Percentiles rank a stretch among this genome's conserved stretches.
These are phyloP conservation scores for Aspergillus sp. DNA, from an alignment of 2,329 filamentous ascomycete genomes.

Conservation along the genomic window DNA sequence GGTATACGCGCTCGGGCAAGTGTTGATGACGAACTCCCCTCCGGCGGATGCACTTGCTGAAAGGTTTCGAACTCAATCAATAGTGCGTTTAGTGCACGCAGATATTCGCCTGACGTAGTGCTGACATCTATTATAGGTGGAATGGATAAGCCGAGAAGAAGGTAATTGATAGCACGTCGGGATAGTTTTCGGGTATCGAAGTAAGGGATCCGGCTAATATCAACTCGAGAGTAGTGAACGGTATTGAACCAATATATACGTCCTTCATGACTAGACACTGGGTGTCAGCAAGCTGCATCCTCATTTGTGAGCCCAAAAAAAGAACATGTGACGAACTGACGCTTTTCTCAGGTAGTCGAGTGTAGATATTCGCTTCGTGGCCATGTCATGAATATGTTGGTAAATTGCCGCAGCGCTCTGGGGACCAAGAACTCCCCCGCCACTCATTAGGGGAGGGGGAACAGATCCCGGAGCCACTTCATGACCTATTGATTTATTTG, in stretches of 20 bases:
- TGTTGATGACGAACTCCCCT: slow-evolving; percentile 66
- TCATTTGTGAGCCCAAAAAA: not conserved
- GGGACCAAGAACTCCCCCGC: slow-evolving; percentile 37
- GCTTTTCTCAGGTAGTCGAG: slow-evolving; percentile 90
- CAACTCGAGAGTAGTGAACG: slow-evolving; percentile 80
- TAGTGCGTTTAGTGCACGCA: slow-evolving; percentile 80
- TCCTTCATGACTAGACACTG: slow-evolving; percentile 72
- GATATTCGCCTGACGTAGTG: slow-evolving; percentile 76
- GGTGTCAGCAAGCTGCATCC: slow-evolving; percentile 13
- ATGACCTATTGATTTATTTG: slow-evolving; percentile 33
- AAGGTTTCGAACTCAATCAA: slow-evolving; percentile 92
- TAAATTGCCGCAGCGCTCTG: slow-evolving; percentile 59
- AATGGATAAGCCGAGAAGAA: slow-evolving; percentile 87
- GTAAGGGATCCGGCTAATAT: slow-evolving; percentile 79
- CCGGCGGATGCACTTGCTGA: slow-evolving; percentile 80
- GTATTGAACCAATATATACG: slow-evolving; percentile 99
- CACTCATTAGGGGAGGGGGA: slow-evolving; percentile 33
- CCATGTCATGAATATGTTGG: slow-evolving; percentile 76
- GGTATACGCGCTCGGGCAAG: slow-evolving; percentile 77
- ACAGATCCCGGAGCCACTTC: slow-evolving; percentile 24
- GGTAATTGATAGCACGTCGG: slow-evolving; percentile 87
- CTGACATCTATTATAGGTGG: slow-evolving; percentile 86
- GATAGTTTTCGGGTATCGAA: slow-evolving; percentile 82
- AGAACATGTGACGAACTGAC: slow-evolving; percentile 53
- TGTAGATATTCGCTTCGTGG: slow-evolving; percentile 90